Evolutionary conservation across 805 yeast species (phyloP).

Genomic region (Wickerhamiella shivajii): DNA sequence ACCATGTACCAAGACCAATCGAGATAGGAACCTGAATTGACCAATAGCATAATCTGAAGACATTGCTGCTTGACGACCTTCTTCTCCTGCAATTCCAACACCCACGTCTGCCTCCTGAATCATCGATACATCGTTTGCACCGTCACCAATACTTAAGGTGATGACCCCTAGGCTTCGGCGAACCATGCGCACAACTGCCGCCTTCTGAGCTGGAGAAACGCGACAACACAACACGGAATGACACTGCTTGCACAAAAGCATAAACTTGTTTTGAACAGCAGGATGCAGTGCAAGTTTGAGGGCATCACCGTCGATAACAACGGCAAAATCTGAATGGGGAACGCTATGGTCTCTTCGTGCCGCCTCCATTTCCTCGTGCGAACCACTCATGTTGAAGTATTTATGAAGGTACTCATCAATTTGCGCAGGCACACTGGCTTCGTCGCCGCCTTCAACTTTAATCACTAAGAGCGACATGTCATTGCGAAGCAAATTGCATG

Average conservation of each 20-base stretch:
- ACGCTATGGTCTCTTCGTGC: constrained; percentile 52
- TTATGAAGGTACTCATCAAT: constrained; percentile 37
- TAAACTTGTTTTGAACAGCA: constrained; percentile 37
- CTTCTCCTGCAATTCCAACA: constrained; percentile 77
- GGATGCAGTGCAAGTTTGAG: constrained; percentile 36
- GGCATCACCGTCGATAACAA: constrained; percentile 64
- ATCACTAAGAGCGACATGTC: constrained; percentile 59
- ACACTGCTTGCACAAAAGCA: constrained; percentile 61
- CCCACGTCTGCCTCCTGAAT: constrained; percentile 77
- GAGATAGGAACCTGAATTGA: constrained; percentile 52
- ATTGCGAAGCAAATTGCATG: constrained; percentile 58
- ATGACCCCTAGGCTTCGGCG: constrained; percentile 50
- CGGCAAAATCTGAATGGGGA: constrained; percentile 44
- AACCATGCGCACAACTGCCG: constrained; percentile 54
- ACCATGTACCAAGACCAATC: constrained; percentile 65
- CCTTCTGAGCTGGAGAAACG: constrained; percentile 75
- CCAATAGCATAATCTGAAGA: constrained; percentile 74
- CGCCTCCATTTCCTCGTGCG: constrained; percentile 32
- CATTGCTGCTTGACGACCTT: constrained; percentile 80
- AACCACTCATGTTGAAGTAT: constrained; percentile 36
- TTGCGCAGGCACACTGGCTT: constrained; percentile 19
- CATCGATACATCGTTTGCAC: constrained; percentile 81
- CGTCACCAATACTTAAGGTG: constrained; percentile 75
- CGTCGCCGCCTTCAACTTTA: constrained; percentile 22
- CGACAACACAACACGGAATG: constrained; percentile 70